Conservation (phyloP, 2,329 filamentous ascomycete species). For the Aspergillus latus region DNA sequence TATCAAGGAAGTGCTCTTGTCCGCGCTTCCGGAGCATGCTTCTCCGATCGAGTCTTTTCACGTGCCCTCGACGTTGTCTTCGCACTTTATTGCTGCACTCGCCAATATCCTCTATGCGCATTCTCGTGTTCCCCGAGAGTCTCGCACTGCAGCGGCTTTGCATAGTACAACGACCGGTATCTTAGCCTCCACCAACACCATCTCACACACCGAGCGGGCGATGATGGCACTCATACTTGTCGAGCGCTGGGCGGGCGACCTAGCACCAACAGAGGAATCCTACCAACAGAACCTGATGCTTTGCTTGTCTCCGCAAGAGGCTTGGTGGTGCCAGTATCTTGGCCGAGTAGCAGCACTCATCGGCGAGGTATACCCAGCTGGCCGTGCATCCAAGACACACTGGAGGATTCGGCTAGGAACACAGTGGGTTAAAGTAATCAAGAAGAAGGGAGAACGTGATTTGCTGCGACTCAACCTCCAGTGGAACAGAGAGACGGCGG, state of each 20-base stretch:
- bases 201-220: conserved; percentile 71
- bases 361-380: conserved; percentile 62
- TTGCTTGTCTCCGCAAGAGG: conserved; percentile 54
- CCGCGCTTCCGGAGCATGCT: conserved; percentile 44
- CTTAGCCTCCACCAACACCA: conserved; percentile 66
- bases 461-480: conserved; percentile 48
- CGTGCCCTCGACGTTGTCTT: conserved; percentile 46
- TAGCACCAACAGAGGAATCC: conserved; percentile 57
- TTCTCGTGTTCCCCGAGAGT: conserved; percentile 53
- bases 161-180: conserved; percentile 69
- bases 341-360: conserved; percentile 61
- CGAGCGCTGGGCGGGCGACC: conserved; percentile 69
- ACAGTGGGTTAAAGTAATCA: conserved; percentile 44
- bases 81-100: conserved; percentile 55
- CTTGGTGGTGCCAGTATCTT: conserved; percentile 67
- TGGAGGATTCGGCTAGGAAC: conserved; percentile 44
- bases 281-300: conserved; percentile 56
- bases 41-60: conserved; percentile 22
- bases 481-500: conserved; percentile 42
- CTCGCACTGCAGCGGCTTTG: conserved; percentile 66
- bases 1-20: conserved; percentile 51
- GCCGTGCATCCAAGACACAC: conserved; percentile 34
- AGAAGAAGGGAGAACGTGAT: conserved; percentile 41
- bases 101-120: conserved; percentile 60
- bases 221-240: conserved; percentile 70